Evolutionary conservation across 805 yeast genomes (phyloP), one percentile per base, ranked within the genome.

Genomic region (Spathaspora girioi): DNA sequence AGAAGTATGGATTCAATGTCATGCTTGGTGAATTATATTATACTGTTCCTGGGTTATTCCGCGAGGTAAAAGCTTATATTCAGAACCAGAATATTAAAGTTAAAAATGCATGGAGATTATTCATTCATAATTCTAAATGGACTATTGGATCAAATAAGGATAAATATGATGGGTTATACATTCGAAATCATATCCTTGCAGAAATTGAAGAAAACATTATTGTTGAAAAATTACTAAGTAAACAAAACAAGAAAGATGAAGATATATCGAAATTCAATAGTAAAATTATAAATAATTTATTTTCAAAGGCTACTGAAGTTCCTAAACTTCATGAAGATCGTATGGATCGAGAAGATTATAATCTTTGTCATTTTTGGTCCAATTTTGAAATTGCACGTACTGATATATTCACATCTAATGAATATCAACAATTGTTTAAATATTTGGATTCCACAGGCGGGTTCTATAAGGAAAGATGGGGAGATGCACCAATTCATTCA

Each of bases 401-500:
- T 1, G 91, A 86, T 58, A 66, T 92, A 17, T 92, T 89, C 74
- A 75, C 79, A 43, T 81, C 87, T 19, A 77, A 79, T 5, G 65
- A 76, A 18, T 94, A 93, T 67, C 76, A 81, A 47, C 74, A 75
- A 23, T 92, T 84, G 65, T 89, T 89, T 65, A 70, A 83, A 40
- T 80, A 74, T 58, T 67, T 93, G 46, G 97, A 94, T 50, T 47
- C 67, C 7, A 71, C 83, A 3, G 89, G 92, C 10, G 97, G 98
- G 0, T 92, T 93, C 63, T 91, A 84, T 77, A 78, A 80, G 49
- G 97, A 94, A 66, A 73, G 99, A 61, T 93, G 98, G 98, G 98
- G 98, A 1, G 98, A 93, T 75, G 97, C 97, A 0, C 97, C 97
- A 0, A 84, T 93, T 4, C 97, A 91, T 65, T 86, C 97, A 0